These are phyloP conservation scores for Penicillium paxilli DNA, from an alignment of 495 filamentous ascomycete genomes.

Conservation along the genomic window DNA sequence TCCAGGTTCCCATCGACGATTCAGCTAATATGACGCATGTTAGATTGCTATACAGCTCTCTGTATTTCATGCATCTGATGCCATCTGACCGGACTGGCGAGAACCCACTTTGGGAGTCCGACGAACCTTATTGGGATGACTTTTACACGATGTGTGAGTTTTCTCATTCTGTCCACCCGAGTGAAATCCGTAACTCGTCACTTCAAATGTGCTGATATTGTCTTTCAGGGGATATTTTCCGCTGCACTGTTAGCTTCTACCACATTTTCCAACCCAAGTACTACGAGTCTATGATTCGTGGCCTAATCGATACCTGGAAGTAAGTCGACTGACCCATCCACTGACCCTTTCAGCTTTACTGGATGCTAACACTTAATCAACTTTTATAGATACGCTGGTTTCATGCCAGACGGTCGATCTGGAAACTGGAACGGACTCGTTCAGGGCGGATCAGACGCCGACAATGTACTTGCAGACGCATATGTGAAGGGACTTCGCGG, in stretches of 20 bases:
- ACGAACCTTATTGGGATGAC: slow-evolving; percentile 72
- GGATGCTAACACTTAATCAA: too few species aligned
- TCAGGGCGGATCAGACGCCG: slow-evolving; percentile 74
- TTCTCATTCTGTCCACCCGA: neutral
- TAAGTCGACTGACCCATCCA: slow-evolving; percentile 14
- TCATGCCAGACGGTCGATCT: slow-evolving; percentile 59
- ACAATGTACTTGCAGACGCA: slow-evolving; percentile 34
- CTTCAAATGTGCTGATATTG: neutral
- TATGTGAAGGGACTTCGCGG: slow-evolving; percentile 49
- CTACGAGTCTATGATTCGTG: slow-evolving; percentile 64
- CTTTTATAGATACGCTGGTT: slow-evolving; percentile 47
- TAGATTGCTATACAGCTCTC: slow-evolving; percentile 65
- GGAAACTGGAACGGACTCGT: slow-evolving; percentile 66
- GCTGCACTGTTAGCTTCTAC: slow-evolving; percentile 52
- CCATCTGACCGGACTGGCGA: slow-evolving; percentile 75
- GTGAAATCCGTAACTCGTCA: neutral
- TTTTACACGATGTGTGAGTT: slow-evolving; percentile 39
- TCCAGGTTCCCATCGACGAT: slow-evolving; percentile 53
- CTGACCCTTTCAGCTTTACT: neutral
- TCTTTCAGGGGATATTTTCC: slow-evolving; percentile 39
- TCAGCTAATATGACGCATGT: slow-evolving; percentile 59
- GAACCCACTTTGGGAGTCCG: slow-evolving; percentile 66
- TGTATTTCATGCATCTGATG: slow-evolving; percentile 67
- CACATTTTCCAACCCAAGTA: slow-evolving; percentile 66
- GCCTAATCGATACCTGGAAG: slow-evolving; percentile 44